Evolutionary conservation across 2,329 filamentous ascomycete species (phyloP), one percentile per base, ranked within the genome.

Genomic region (Penicillium sp.): DNA sequence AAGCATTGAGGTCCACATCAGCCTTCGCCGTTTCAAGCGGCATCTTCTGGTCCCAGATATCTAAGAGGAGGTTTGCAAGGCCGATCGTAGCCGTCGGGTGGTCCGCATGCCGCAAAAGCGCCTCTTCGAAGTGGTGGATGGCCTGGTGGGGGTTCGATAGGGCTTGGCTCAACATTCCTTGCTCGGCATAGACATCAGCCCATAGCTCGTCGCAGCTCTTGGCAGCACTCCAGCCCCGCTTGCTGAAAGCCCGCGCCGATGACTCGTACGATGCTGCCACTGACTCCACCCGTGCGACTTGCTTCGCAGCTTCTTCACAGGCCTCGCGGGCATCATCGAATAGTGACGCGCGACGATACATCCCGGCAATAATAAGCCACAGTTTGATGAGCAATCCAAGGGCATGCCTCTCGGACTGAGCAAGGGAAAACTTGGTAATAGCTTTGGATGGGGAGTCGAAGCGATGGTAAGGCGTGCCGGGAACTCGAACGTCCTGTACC

Each of bases 361-460:
- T 84, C 0, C 86, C 86, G 2, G 89, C 86, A 51, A 96, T 89
- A 63, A 93, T 85, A 7, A 96, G 75, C 93, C 93, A 98, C 26
- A 96, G 83, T 55, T 85, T 85, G 16, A 89, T 74, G 13, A 98
- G 69, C 9, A 84, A 63, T 4, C 74, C 74, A 10, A 81, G 70
- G 13, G 75, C 77, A 47, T 81, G 78, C 44, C 76, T 76, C 42
- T 78, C 74, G 40, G 75, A 73, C 50, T 79, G 74, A 7, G 73
- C 51, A 16, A 69, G 65, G 2, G 76, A 70, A 47, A 80, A 78
- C 42, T 72, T 72, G 32, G 77, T 75, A 24, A 76, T 40, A 54
- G 71, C 53, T 59, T 67, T 55, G 13, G 69, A 68, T 1, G 67
- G 68, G 10, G 69, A 69, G 39, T 68, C 64, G 40, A 69, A 71